phyloP scores from a whole-genome alignment of 495 filamentous ascomycete species.

The Podospora pseudopauciseta region DNA sequence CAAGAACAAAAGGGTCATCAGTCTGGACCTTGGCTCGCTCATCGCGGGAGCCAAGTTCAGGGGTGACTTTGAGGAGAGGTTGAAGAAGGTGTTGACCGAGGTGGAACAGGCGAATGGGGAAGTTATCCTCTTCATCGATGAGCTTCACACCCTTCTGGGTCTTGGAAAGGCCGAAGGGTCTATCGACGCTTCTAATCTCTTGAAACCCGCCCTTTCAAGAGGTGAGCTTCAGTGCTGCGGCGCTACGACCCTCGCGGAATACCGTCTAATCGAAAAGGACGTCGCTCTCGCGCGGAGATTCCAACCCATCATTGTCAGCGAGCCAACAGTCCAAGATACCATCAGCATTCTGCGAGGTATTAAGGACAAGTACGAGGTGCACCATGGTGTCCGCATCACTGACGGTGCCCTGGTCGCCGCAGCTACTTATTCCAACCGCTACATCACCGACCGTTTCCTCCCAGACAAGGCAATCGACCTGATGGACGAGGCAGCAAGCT shows the following conservation, averaged over 20 bases:
- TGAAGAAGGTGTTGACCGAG: conserved; percentile 88
- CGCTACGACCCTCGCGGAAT: conserved; percentile 89
- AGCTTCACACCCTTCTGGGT: conserved; percentile 86
- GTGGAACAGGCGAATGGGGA: conserved; percentile 83
- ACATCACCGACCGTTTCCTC: conserved; percentile 92
- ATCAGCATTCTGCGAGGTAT: conserved; percentile 95
- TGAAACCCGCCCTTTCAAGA: conserved; percentile 89
- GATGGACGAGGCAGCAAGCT: conserved; percentile 92
- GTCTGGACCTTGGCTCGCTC: conserved; percentile 81
- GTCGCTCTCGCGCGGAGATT: conserved; percentile 89
- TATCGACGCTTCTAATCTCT: conserved; percentile 90
- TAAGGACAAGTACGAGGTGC: conserved; percentile 94
- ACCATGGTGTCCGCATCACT: conserved; percentile 91
- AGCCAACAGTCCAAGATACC: conserved; percentile 86
- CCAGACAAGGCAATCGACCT: conserved; percentile 97
- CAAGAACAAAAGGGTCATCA: conserved; percentile 87
- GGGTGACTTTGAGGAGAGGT: conserved; percentile 91
- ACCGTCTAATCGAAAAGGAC: conserved; percentile 91
- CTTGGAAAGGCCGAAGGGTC: conserved; percentile 93
- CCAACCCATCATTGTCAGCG: conserved; percentile 85
- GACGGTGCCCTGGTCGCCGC: conserved; percentile 90
- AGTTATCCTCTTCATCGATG: conserved; percentile 93
- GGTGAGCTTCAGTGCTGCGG: conserved; percentile 95
- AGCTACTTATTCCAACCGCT: conserved; percentile 87
- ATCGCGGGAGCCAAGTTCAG: conserved; percentile 95